Evolutionary conservation across 345 rosid species (phyloP).

Genomic region (Gossypium herbaceum): DNA sequence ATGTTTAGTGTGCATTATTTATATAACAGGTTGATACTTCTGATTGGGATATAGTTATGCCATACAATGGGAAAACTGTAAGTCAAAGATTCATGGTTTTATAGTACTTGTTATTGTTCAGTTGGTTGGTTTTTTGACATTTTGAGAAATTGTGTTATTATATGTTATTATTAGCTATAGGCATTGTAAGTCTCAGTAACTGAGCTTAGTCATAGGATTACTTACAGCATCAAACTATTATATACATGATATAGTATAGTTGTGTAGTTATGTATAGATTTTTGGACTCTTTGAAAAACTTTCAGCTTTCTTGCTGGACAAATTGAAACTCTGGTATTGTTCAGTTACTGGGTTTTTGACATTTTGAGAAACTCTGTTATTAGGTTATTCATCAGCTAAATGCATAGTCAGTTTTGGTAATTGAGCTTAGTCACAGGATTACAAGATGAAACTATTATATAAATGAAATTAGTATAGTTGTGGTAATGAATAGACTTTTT

Average conservation of each 20-base stretch:
- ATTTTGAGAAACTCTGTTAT: neutral
- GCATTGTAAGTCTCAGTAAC: neutral
- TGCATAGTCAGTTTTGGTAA: neutral
- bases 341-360: neutral
- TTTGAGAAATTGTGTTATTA: neutral
- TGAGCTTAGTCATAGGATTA: neutral
- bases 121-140: neutral
- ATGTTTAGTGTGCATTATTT: neutral
- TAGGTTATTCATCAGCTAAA: neutral
- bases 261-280: neutral
- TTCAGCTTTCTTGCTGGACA: neutral
- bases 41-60: constrained; percentile 46
- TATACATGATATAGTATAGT: neutral
- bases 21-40: constrained; percentile 40
- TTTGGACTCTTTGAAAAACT: neutral
- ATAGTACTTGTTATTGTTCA: neutral
- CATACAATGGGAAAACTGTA: constrained; percentile 69
- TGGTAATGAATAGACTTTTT: neutral
- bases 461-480: neutral
- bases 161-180: neutral
- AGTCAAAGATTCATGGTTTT: constrained; percentile 17
- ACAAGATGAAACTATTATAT: neutral
- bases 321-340: neutral
- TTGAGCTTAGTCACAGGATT: neutral
- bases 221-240: neutral